Conservation (phyloP, 768 basidiomycete genomes). For the Kwoniella sp. region DNA sequence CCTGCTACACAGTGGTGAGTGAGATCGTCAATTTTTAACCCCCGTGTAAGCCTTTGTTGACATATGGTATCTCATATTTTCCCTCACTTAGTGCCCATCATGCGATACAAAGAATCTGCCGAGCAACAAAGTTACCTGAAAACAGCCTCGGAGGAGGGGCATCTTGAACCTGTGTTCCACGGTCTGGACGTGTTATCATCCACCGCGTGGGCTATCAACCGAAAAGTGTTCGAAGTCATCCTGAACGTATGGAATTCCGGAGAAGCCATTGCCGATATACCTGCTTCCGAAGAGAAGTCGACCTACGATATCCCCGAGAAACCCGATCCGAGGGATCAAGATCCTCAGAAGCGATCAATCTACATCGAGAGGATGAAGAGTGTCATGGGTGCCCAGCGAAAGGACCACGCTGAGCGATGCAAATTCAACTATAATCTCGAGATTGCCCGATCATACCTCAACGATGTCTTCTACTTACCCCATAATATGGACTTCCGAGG, state of each 20-base stretch:
- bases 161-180: conserved; percentile 81
- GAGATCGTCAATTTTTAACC: not conserved
- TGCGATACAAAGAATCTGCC: conserved; percentile 88
- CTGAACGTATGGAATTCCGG: conserved; percentile 85
- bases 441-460: conserved; percentile 87
- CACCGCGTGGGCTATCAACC: conserved; percentile 90
- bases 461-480: conserved; percentile 85
- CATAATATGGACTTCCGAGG: conserved; percentile 98
- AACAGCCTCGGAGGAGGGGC: conserved; percentile 71
- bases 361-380: conserved; percentile 65
- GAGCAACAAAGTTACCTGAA: conserved; percentile 81
- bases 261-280: conserved; percentile 77
- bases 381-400: conserved; percentile 66
- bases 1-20: conserved; percentile 72
- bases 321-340: conserved; percentile 60
- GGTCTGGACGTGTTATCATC: conserved; percentile 85
- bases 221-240: conserved; percentile 71
- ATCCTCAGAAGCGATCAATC: conserved; percentile 63
- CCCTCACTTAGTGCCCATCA: conserved; percentile 63
- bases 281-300: conserved; percentile 66
- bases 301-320: conserved; percentile 60
- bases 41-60: conserved; percentile 6
- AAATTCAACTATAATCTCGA: conserved; percentile 95
- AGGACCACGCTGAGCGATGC: conserved; percentile 88
- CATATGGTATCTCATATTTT: not conserved